Evolutionary conservation across 768 basidiomycete species (phyloP), one percentile per base, ranked within the genome.

Genomic region (Multifurca ochricompacta): DNA sequence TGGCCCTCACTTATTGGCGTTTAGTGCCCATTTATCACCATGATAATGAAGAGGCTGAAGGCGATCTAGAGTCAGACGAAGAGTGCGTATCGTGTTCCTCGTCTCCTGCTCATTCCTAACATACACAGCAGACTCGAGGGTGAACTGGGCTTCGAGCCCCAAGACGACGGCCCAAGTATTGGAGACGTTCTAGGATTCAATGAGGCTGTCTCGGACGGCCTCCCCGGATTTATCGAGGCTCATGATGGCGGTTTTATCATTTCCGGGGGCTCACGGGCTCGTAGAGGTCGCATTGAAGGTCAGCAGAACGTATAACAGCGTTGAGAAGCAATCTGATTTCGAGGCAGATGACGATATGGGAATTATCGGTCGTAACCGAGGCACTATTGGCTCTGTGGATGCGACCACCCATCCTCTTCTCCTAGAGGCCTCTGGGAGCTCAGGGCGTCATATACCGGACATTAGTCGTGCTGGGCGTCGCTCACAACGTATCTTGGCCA

Each of bases 351-450:
- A 85, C 43, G 78, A 77, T 54, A 55, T 77, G 19, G 78, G 80
- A 35, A 71, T 86, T 30, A 85, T 87, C 59, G 85, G 85, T 31
- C 74, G 85, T 45, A 62, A 77, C 39, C 74, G 86, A 62, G 77
- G 75, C 56, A 66, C 67, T 3, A 69, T 76, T 30, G 65, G 76
- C 21, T 76, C 77, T n/a, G 74, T 80, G 23, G 87, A 90, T 62
- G 74, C 84, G 14, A 85, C 83, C 10, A 82, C 83, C 0, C 93
- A 95, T 64, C 92, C 92, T 5, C 74, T 95, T 6, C 77, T 95
- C 13, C 64, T 89, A 19, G 87, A 94, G 56, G 76, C 73, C 28
- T 75, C 81, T 6, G 63, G 68, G 6, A 67, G 69, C 14, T 63
- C 73, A 5, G 74, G 70, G 56, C 81, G 79, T 42, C 64, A 70